Evolutionary conservation across 768 basidiomycete species (phyloP).

Genomic region (Terana coerulea): DNA sequence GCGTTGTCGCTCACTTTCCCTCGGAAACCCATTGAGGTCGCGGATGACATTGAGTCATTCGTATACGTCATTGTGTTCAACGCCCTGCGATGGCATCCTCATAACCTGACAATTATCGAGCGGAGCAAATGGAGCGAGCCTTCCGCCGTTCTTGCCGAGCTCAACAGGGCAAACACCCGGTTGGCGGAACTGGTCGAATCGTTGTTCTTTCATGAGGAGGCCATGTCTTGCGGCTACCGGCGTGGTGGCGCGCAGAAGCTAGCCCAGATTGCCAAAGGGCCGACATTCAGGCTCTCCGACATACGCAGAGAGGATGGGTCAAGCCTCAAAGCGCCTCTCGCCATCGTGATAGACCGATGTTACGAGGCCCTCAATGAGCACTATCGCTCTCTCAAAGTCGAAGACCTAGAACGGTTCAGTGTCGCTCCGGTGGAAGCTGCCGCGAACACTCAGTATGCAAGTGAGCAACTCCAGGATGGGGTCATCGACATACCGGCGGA

Average conservation of each 20-base stretch:
- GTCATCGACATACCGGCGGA: too few relatives aligned
- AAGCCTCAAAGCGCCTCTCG: too few relatives aligned
- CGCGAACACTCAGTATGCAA: too few relatives aligned
- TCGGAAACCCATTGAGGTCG: not conserved
- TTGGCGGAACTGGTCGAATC: not conserved
- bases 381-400: not conserved
- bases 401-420: not conserved
- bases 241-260: not conserved
- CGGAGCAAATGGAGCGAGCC: too few relatives aligned
- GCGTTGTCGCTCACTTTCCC: constrained; percentile 5
- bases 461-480: too few relatives aligned
- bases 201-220: not conserved
- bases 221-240: not conserved
- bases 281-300: not conserved
- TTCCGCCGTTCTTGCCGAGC: too few relatives aligned
- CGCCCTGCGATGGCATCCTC: not conserved
- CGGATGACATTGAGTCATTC: constrained; percentile 20
- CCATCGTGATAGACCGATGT: not conserved
- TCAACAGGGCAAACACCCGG: too few relatives aligned
- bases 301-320: not conserved
- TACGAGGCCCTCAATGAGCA: not conserved
- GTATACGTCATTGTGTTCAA: constrained; percentile 12
- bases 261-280: not conserved
- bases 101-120: not conserved
- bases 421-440: too few relatives aligned